phyloP scores from a whole-genome alignment of 2,329 filamentous ascomycete genomes.

The Clonostachys rhizophaga region DNA sequence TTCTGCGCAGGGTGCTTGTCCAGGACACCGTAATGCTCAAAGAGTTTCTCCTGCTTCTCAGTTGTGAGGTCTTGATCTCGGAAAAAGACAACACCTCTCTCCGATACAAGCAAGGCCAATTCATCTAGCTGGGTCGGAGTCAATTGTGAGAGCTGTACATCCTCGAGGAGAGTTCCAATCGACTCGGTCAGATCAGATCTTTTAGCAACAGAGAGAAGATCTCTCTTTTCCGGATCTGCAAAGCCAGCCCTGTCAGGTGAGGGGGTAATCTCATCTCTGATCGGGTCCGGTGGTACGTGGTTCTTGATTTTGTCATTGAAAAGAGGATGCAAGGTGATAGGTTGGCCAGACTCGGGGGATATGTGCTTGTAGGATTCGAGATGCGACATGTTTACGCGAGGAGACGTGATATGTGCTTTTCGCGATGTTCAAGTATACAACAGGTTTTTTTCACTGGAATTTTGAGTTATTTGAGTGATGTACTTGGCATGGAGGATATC shows the following conservation, averaged over 20 bases:
- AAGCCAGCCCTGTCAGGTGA: slow-evolving; percentile 25
- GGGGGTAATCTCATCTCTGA: slow-evolving; percentile 14
- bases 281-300: slow-evolving; percentile 30
- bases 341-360: slow-evolving; percentile 41
- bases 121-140: slow-evolving; percentile 45
- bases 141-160: slow-evolving; percentile 38
- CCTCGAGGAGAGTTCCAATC: slow-evolving; percentile 26
- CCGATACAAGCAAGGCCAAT: slow-evolving; percentile 67
- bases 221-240: slow-evolving; percentile 37
- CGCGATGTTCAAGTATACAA: too few species aligned
- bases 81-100: slow-evolving; percentile 76
- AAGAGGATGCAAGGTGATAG: slow-evolving; percentile 36
- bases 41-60: slow-evolving; percentile 29
- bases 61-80: slow-evolving; percentile 65
- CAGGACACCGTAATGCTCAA: slow-evolving; percentile 66
- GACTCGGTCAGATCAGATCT: slow-evolving; percentile 31
- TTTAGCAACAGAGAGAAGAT: slow-evolving; percentile 30
- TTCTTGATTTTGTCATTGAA: slow-evolving; percentile 39
- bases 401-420: background rate
- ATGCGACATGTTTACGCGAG: slow-evolving; percentile 3
- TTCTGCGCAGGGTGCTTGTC: slow-evolving; percentile 60
- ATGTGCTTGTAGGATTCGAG: slow-evolving; percentile 41
- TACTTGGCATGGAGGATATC: too few species aligned
- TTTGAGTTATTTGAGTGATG: too few species aligned
- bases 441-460: too few species aligned